Evolutionary conservation across 805 yeast species (phyloP).

Genomic region (Metschnikowia continentalis): DNA sequence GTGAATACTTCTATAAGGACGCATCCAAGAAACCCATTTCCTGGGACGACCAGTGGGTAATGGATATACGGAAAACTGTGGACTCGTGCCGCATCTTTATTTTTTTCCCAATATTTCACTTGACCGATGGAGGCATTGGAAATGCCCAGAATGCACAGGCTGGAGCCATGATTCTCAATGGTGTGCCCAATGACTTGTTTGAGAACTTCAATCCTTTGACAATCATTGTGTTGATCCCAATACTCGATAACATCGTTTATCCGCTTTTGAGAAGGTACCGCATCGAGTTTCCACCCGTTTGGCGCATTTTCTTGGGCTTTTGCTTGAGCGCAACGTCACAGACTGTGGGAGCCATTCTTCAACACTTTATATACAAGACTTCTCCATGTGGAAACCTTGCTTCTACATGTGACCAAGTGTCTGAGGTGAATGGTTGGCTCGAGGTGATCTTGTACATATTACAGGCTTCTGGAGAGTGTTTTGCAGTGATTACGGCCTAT

Average conservation of each 20-base stretch:
- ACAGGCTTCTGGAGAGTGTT: conserved; percentile 51
- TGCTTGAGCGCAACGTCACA: conserved; percentile 44
- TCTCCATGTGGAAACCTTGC: conserved; percentile 51
- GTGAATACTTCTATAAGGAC: conserved; percentile 27
- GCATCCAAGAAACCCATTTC: conserved; percentile 18
- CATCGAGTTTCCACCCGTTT: conserved; percentile 29
- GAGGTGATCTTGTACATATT: conserved; percentile 31
- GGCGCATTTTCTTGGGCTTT: conserved; percentile 47
- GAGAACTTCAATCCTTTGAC: conserved; percentile 52
- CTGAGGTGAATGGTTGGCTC: conserved; percentile 32
- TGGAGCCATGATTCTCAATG: conserved; percentile 48
- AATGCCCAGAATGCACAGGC: conserved; percentile 49
- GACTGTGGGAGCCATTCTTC: conserved; percentile 48
- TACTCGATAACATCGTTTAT: conserved; percentile 45
- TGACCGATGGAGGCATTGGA: conserved; percentile 49
- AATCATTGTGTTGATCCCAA: conserved; percentile 49
- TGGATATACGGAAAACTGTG: conserved; percentile 41
- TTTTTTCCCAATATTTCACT: conserved; percentile 35
- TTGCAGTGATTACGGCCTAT: conserved; percentile 48
- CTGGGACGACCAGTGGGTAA: conserved; percentile 47
- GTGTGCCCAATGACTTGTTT: conserved; percentile 55
- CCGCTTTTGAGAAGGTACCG: conserved; percentile 42
- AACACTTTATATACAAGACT: conserved; percentile 43
- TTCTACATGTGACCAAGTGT: conserved; percentile 30
- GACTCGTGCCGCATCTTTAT: conserved; percentile 44